These are phyloP conservation scores for Isatis tinctoria DNA, from an alignment of 345 rosid species.

Conservation along the genomic window DNA sequence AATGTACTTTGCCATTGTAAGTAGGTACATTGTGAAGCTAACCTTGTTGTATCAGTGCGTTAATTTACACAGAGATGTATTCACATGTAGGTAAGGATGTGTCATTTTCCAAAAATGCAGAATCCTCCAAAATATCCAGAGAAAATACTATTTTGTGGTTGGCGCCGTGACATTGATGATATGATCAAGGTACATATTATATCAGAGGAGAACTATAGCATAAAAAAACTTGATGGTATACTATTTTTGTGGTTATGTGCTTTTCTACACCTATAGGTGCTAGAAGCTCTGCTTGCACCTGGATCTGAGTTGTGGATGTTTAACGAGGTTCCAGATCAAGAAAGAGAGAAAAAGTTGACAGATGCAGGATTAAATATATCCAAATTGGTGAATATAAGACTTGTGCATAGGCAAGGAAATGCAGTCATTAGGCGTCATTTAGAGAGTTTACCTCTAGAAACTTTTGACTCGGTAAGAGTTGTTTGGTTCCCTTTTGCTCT, in stretches of 20 bases:
- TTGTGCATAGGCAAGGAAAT: conserved; percentile 80
- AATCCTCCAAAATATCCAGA: conserved; percentile 93
- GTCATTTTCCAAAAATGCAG: conserved; percentile 48
- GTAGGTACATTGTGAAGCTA: not conserved
- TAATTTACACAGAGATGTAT: not conserved
- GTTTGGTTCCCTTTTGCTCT: not conserved
- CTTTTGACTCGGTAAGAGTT: conserved; percentile 88
- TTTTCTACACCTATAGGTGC: conserved; percentile 46
- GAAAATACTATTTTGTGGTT: conserved; percentile 85
- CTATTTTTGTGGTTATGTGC: not conserved
- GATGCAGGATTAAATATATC: conserved; percentile 74
- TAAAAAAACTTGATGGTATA: not conserved
- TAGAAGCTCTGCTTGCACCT: conserved; percentile 82
- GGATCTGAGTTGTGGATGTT: conserved; percentile 97
- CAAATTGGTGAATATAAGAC: conserved; percentile 56
- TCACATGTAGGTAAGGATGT: conserved; percentile 46
- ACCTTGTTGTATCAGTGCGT: not conserved
- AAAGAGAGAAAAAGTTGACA: conserved; percentile 72
- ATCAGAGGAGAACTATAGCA: not conserved
- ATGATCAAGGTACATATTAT: conserved; percentile 67
- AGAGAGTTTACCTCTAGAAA: conserved; percentile 80
- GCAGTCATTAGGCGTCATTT: conserved; percentile 83
- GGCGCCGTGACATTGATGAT: conserved; percentile 98
- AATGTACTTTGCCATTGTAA: not conserved
- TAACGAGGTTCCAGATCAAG: conserved; percentile 80